Evolutionary conservation across 2,329 filamentous ascomycete genomes (phyloP), one percentile per base, ranked within the genome.

Genomic region (Myrmaecium sp.): DNA sequence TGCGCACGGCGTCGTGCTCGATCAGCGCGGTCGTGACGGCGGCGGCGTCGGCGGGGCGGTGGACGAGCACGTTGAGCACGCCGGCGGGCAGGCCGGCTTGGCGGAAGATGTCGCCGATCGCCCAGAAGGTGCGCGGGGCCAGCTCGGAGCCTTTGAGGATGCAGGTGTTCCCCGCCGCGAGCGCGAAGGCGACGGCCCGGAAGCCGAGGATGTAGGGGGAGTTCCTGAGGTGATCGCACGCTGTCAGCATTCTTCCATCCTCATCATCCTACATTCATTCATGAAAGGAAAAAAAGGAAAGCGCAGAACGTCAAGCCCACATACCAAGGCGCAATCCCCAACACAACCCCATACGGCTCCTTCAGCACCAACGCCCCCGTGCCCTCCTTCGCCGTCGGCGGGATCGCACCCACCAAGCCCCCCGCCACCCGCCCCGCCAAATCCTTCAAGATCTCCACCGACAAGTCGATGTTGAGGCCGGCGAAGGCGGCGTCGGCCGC

Each of bases 281-380:
- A 17, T 11, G 2, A 13, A 6, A 13, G n/a, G 7, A 28, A 24
- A 20, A n/a, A 8, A n/a, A 20, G n/a, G n/a, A n/a, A 8, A 20
- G 21, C n/a, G 21, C n/a, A n/a, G 15, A 10, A 25, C 12, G 14
- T 5, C 21, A 10, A 9, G 7, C 4, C 4, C 17, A 37, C 52
- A 39, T 58, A 83, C 81, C 82, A 92, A 6, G 82, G 79, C 3
- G 76, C 78, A 47, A 91, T 82, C 3, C 69, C 73, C 16, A 91
- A 55, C 10, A 84, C 62, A 5, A 89, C 80, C 2, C 82, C 82
- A 39, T 69, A 82, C 0, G 82, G 80, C 50, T 84, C 77, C 43
- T 72, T 74, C 35, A 74, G 52, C 4, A 91, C 54, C 36, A 89
- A 57, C 0, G 72, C 78, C 25, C 54, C 60, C 14, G 60, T 60